These are phyloP conservation scores for Pseudogymnoascus sp. DNA, from an alignment of 2,329 filamentous ascomycete species.

Conservation along the genomic window DNA sequence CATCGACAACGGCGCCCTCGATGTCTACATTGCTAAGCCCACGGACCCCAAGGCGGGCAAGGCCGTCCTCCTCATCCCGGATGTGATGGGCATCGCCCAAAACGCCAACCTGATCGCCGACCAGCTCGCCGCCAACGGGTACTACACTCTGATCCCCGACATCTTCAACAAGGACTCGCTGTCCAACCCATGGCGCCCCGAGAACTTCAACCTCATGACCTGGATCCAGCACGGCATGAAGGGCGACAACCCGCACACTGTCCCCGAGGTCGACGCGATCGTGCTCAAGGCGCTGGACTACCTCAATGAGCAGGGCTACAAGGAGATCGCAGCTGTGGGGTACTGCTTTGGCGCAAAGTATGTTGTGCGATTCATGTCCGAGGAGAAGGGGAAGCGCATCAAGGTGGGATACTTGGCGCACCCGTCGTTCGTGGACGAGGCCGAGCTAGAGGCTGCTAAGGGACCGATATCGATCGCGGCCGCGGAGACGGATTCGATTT, in stretches of 20 bases:
- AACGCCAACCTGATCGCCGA: slow-evolving; percentile 63
- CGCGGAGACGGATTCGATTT: slow-evolving; percentile 57
- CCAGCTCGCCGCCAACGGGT: slow-evolving; percentile 59
- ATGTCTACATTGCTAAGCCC: slow-evolving; percentile 26
- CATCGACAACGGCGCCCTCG: slow-evolving; percentile 21
- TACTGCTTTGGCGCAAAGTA: slow-evolving; percentile 77
- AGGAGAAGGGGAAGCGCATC: slow-evolving; percentile 47
- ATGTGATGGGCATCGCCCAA: slow-evolving; percentile 36
- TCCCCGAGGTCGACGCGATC: slow-evolving; percentile 28
- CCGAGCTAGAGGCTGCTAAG: slow-evolving; percentile 57
- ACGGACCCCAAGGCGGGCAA: slow-evolving; percentile 27
- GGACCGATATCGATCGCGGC: slow-evolving; percentile 61
- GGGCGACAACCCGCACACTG: slow-evolving; percentile 27
- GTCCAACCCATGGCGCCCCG: slow-evolving; percentile 35
- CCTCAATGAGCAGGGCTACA: slow-evolving; percentile 47
- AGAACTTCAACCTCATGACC: slow-evolving; percentile 39
- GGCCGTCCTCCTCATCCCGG: slow-evolving; percentile 27
- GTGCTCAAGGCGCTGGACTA: slow-evolving; percentile 46
- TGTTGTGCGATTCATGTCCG: slow-evolving; percentile 58
- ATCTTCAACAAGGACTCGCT: slow-evolving; percentile 61
- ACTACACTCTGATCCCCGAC: slow-evolving; percentile 51
- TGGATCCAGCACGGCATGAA: slow-evolving; percentile 32
- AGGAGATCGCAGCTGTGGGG: slow-evolving; percentile 56
- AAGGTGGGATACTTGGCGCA: slow-evolving; percentile 68
- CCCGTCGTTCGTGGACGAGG: slow-evolving; percentile 63